Conservation (phyloP, 176 grass and related monocot genomes). For the Stipa capillata region DNA sequence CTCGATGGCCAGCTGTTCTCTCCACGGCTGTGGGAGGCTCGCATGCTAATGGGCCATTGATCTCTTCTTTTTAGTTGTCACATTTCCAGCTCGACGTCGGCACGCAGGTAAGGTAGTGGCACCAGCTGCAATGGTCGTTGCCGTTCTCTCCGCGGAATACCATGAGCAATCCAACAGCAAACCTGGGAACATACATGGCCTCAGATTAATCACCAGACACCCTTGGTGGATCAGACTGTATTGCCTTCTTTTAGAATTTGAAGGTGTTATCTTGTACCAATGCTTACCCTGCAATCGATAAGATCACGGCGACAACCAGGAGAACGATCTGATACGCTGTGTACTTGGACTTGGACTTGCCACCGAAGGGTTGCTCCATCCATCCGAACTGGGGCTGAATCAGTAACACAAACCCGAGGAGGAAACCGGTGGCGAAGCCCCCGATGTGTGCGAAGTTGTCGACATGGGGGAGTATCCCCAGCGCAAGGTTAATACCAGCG, state of each 20-base stretch:
- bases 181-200: constrained; percentile 7
- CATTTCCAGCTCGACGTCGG: constrained; percentile 75
- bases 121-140: constrained; percentile 79
- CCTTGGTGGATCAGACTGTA: background rate
- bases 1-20: constrained; percentile 5
- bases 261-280: background rate
- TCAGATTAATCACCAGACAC: background rate
- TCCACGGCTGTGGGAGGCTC: constrained; percentile 1
- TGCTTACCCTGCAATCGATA: constrained; percentile 53
- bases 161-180: constrained; percentile 46
- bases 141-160: constrained; percentile 54
- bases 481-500: constrained; percentile 58
- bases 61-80: constrained; percentile 32
- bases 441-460: constrained; percentile 94
- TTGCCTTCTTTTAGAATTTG: background rate
- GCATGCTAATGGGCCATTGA: background rate
- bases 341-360: constrained; percentile 43
- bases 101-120: constrained; percentile 74
- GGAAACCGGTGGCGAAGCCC: constrained; percentile 59
- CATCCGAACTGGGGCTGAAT: constrained; percentile 70
- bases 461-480: constrained; percentile 71
- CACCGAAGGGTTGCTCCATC: constrained; percentile 29
- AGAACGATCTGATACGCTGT: constrained; percentile 54
- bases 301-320: constrained; percentile 26
- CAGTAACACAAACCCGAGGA: constrained; percentile 62